Conservation (phyloP, 805 yeast genomes). For the Torulaspora franciscae region DNA sequence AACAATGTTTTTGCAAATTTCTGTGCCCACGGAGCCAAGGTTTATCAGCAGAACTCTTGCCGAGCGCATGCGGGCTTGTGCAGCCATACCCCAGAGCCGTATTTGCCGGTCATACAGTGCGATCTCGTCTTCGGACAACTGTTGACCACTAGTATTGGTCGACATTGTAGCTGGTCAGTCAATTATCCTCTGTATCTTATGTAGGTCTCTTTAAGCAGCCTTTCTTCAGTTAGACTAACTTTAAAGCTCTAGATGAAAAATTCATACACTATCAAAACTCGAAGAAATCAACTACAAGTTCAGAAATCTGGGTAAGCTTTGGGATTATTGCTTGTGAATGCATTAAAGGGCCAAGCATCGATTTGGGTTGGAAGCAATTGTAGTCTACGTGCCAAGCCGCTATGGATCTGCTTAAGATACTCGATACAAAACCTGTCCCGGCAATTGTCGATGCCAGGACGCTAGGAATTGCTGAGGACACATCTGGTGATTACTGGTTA, state of each 20-base stretch:
- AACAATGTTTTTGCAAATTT: constrained; percentile 75
- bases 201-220: neutral
- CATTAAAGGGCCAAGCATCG: neutral
- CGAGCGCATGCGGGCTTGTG: constrained; percentile 70
- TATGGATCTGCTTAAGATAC: constrained; percentile 71
- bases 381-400: neutral
- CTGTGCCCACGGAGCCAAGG: constrained; percentile 74
- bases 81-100: constrained; percentile 92
- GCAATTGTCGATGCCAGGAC: constrained; percentile 60
- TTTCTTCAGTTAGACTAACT: neutral
- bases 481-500: constrained; percentile 60
- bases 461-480: constrained; percentile 33
- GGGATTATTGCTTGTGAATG: neutral
- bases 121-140: constrained; percentile 60
- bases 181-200: neutral
- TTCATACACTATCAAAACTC: neutral
- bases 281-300: neutral
- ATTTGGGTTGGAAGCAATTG: neutral
- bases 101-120: constrained; percentile 94
- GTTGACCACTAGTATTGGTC: constrained; percentile 4
- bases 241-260: neutral
- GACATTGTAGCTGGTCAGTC: neutral
- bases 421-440: constrained; percentile 84
- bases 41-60: constrained; percentile 68
- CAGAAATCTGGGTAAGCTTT: neutral